Evolutionary conservation across 108 stramenopile genomes (phyloP), one percentile per base, ranked within the genome.

Genomic region (Stephanodiscus triporus): DNA sequence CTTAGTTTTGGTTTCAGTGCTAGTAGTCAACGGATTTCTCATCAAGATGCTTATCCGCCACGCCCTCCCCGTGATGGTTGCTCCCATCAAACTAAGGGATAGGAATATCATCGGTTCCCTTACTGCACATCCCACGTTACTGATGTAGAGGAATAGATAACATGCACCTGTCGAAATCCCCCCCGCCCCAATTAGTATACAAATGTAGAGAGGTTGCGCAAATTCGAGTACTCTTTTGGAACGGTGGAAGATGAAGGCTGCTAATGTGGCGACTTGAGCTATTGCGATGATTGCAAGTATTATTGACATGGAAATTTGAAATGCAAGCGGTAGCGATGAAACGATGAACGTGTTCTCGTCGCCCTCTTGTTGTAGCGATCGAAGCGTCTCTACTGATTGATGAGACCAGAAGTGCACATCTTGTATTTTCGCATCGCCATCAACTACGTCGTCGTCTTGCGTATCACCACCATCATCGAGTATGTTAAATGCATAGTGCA

Each of bases 1-100:
- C 17, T 48, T 32, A 14, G 24, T 43, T 13, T 32, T 38, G 11
- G 32, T 66, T 5, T 60, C 45, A 54, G 54, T 60, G 4, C 55
- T n/a, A 36, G 27, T 60, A 55, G 27, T 68, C 22, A 75, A 49
- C 22, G 74, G 74, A 24, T 75, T 68, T 34, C 61, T 77, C 67
- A 77, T 69, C 53, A 77, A 47, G 2, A 42, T 57, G 32, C 63
- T 72, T 17, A 77, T 72, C 23, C 76, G 9, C 76, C 76, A 77
- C 23, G 76, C 76, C 47, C 76, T 38, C 60, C 61, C 70, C 6
- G 76, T 60, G 55, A 77, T 63, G 11, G 63, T 64, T 9, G 76
- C 62, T 23, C 76, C 76, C 76, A 77, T 72, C 2, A 77, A 6
- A 7, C 24, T 72, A 13, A 72, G 48, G 54, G 76, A 71, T 8